A percentile compares a stretch with the other conserved stretches of the same genome.
Conservation (phyloP, 2,329 filamentous ascomycete species). For the Aspergillus jensenii region DNA sequence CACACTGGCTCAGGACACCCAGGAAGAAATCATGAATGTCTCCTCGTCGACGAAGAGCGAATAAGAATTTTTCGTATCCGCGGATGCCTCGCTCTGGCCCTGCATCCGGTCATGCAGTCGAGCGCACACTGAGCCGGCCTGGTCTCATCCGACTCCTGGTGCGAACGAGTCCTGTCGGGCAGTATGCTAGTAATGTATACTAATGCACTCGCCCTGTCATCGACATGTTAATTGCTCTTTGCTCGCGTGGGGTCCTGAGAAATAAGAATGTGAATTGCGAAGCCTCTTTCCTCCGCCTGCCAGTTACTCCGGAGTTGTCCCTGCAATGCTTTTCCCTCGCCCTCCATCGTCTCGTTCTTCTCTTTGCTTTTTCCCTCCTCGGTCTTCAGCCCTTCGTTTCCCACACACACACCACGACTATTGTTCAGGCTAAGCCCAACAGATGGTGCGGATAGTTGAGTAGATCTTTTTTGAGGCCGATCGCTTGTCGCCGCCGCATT, state of each 20-base stretch:
- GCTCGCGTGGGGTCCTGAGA: conserved; percentile 12
- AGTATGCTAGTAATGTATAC: background rate
- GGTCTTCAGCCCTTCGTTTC: conserved; percentile 4
- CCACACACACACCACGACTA: background rate
- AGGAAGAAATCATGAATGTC: background rate
- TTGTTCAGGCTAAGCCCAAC: conserved; percentile 3
- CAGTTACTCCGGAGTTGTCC: background rate
- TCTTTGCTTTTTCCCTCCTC: conserved; percentile 15
- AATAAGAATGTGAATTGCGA: conserved; percentile 6
- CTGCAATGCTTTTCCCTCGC: conserved; percentile 5
- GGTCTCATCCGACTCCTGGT: background rate
- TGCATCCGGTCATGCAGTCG: background rate
- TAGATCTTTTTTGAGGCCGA: conserved; percentile 1
- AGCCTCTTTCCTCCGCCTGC: background rate
- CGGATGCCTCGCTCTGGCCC: conserved; percentile 2
- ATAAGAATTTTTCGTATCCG: conserved; percentile 6
- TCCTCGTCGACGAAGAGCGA: background rate
- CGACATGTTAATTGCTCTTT: conserved; percentile 13
- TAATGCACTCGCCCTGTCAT: conserved; percentile 4
- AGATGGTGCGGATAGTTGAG: background rate
- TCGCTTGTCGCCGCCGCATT: background rate
- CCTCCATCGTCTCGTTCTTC: background rate
- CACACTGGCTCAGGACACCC: background rate
- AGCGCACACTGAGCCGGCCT: background rate
- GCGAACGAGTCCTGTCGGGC: too few relatives aligned